These are phyloP conservation scores for Luffa aegyptiaca DNA, from an alignment of 306 rosid species.

Conservation along the genomic window DNA sequence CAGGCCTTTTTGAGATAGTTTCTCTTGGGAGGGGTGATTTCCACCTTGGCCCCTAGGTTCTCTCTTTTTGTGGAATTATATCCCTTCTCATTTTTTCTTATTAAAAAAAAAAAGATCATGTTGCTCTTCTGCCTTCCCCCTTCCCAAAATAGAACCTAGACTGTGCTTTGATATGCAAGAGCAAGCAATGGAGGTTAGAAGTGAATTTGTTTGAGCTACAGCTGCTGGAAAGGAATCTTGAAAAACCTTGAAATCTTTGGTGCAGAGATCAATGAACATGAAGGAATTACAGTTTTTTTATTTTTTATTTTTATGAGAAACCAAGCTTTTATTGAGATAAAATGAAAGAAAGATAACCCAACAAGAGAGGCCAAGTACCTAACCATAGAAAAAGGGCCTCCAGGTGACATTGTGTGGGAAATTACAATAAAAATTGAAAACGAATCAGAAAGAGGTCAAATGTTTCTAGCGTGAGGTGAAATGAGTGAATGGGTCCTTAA, in stretches of 20 bases:
- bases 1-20: too few relatives aligned
- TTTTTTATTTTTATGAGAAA: too few relatives aligned
- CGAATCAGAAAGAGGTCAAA: slow-evolving; percentile 51
- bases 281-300: slow-evolving; percentile 10
- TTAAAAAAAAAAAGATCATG: slow-evolving; percentile 30
- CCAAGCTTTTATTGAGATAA: too few relatives aligned
- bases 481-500: slow-evolving; percentile 59
- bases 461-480: too few relatives aligned
- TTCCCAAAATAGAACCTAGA: slow-evolving; percentile 88
- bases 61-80: too few relatives aligned
- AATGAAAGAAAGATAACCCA: too few relatives aligned
- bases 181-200: slow-evolving; percentile 19
- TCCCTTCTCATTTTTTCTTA: too few relatives aligned
- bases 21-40: too few relatives aligned
- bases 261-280: slow-evolving; percentile 53
- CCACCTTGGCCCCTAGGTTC: too few relatives aligned
- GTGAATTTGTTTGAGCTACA: slow-evolving; percentile 64
- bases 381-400: too few relatives aligned
- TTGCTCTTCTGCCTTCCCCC: slow-evolving; percentile 71
- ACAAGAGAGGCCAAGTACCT: too few relatives aligned
- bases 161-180: slow-evolving; percentile 65
- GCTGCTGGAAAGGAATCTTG: slow-evolving; percentile 53
- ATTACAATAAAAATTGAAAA: slow-evolving; percentile 70
- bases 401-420: not conserved
- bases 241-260: slow-evolving; percentile 43